Evolutionary conservation across 208 protist species (phyloP).

Genomic region (Vickermania spadyakhi): DNA sequence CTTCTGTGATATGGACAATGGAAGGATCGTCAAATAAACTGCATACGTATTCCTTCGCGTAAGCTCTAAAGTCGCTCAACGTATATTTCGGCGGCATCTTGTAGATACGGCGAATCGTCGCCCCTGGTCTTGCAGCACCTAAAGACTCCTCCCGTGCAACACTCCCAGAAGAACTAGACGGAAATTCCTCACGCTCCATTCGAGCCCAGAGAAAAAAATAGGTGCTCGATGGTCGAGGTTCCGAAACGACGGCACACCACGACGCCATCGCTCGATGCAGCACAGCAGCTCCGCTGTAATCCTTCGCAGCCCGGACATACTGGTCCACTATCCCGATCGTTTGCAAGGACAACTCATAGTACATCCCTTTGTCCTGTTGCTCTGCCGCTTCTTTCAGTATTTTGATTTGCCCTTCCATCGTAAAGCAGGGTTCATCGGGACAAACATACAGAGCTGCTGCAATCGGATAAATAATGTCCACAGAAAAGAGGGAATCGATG

Average conservation of each 20-base stretch:
- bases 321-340: conserved; percentile 54
- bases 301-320: conserved; percentile 37
- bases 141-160: conserved; percentile 32
- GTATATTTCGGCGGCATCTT: conserved; percentile 59
- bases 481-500: conserved; percentile 45
- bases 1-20: conserved; percentile 52
- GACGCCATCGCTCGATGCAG: conserved; percentile 60
- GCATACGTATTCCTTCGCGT: conserved; percentile 44
- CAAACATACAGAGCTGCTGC: conserved; percentile 68
- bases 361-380: conserved; percentile 68
- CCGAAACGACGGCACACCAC: conserved; percentile 55
- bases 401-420: conserved; percentile 75
- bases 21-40: conserved; percentile 52
- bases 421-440: conserved; percentile 74
- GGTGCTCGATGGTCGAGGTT: conserved; percentile 33
- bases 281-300: conserved; percentile 47
- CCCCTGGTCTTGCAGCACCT: conserved; percentile 7
- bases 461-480: conserved; percentile 64
- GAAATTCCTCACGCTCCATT: conserved; percentile 50
- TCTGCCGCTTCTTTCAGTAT: conserved; percentile 71
- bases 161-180: conserved; percentile 12
- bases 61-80: conserved; percentile 46
- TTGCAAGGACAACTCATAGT: conserved; percentile 69
- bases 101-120: conserved; percentile 68
- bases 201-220: conserved; percentile 82